These are phyloP conservation scores for Macrotyloma uniflorum DNA, from an alignment of 306 rosid genomes.

Conservation along the genomic window DNA sequence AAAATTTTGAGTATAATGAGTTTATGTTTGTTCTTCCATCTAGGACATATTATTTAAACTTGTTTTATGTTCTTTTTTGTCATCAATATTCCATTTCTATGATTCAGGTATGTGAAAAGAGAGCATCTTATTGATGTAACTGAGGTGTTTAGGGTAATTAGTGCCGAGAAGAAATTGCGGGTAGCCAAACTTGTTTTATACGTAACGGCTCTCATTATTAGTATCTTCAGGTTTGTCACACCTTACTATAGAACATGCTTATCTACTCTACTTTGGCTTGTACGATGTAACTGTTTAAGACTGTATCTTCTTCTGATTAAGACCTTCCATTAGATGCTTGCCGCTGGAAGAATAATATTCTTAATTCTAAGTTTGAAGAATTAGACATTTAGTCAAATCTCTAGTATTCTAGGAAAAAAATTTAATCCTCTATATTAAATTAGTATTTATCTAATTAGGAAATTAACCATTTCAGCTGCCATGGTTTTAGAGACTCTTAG, in stretches of 20 bases:
- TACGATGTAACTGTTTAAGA: neutral
- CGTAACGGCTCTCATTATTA: constrained; percentile 61
- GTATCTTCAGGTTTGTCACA: constrained; percentile 74
- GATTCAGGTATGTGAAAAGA: constrained; percentile 69
- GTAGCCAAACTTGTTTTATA: constrained; percentile 74
- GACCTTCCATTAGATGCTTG: constrained; percentile 42
- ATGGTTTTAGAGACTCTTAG: constrained; percentile 9
- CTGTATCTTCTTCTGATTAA: constrained; percentile 45
- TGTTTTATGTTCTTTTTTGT: constrained; percentile 35
- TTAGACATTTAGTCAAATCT: constrained; percentile 50
- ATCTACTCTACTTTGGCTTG: constrained; percentile 16
- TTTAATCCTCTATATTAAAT: constrained; percentile 15
- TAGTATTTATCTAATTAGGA: constrained; percentile 26
- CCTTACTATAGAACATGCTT: constrained; percentile 23
- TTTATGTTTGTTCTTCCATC: constrained; percentile 17
- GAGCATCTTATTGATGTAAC: constrained; percentile 95
- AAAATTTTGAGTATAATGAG: neutral
- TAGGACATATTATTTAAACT: neutral
- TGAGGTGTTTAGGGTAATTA: constrained; percentile 81
- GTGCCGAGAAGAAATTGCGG: constrained; percentile 74
- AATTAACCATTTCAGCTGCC: neutral
- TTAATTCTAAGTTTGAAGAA: constrained; percentile 50
- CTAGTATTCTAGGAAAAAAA: constrained; percentile 21
- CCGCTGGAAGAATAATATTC: constrained; percentile 43
- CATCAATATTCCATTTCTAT: constrained; percentile 35